Evolutionary conservation across 2,329 filamentous ascomycete species (phyloP), one percentile per base, ranked within the genome.

Genomic region (Paracoccidioides brasiliensis): DNA sequence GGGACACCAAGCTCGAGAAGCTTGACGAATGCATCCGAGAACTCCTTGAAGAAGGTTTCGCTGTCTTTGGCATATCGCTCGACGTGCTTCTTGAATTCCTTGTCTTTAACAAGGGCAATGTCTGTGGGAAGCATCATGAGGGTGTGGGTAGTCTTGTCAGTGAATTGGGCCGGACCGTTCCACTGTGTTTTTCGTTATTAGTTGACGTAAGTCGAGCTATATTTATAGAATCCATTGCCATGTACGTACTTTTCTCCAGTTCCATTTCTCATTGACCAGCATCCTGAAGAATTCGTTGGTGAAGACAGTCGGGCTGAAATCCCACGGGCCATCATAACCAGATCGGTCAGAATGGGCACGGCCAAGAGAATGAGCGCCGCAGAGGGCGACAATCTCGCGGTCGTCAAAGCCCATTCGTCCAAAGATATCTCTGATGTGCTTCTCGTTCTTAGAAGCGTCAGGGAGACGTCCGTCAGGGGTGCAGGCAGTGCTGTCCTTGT

Each of bases 71-170:
- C 90, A 70, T 96, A 97, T 71, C 84, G 82, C 72, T 95, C 83
- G 35, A 91, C 88, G 66, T 81, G 84, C 67, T 81, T 76, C 74
- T 80, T 83, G 79, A 97, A 94, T 62, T 78, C 78, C 80, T 91
- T 91, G 76, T 97, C 91, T 76, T 90, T 81, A 67, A 95, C 75
- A 56, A 97, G 78, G 56, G 85, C 86, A 74, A 94, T 83, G 68
- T 98, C 91, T 61, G 89, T 86, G 54, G 93, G 93, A 72, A 98
- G 78, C 91, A 98, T 97, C 93, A 98, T 97, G 65, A 97, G 76
- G 44, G 80, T 79, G 81, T 95, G 90, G 66, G 85, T 88, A 67
- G 78, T 81, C 76, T 87, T 86, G 75, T 97, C 90, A 75, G 95
- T 84, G 70, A 85, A 91, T 80, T 94, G 90, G 74, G 84, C 83